Base-by-base conservation (phyloP, 441 rosid genomes). In the Kokia cookei region DNA sequence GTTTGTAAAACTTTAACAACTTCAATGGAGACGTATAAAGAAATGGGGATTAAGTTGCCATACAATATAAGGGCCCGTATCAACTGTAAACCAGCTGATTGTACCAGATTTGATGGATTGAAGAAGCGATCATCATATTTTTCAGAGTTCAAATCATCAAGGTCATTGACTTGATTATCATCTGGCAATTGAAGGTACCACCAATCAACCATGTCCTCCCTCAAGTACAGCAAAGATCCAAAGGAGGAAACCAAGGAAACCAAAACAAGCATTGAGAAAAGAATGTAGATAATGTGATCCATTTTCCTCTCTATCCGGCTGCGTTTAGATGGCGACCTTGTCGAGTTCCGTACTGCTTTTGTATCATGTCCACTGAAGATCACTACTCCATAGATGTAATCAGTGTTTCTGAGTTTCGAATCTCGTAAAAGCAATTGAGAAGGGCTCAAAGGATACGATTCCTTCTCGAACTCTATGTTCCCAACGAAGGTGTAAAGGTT, bases 1-100 rank as follows among this genome's bases (percentile, higher is more conserved):
- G 93, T 94, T 80, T 92, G 97, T 66, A 85, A 69, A 63, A 90
- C 90, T 72, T 90, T 92, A 5, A 93, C 96, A 74, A 93, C 79
- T 82, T 93, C 97, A 48, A 93, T 93, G 64, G 97, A 93, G 51
- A 93, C 97, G 79, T 93, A 93, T 2, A 93, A 81, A 62, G 97
- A 93, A 73, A 93, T 89, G 48, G 97, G 97, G 50, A 93, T 93
- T 77, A 91, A 81, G 77, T 91, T 91, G 2, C 97, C 97, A 81
- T 92, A 90, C 48, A 92, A 81, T 74, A 91, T 83, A 51, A 93
- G 77, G 43, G 94, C 93, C 42, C 86, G 79, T 75, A 89, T 75
- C 73, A 91, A 81, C 71, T 90, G 93, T 15, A 78, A 74, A 27
- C 82, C 50, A 48, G 87, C 89, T 3, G 94, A 88, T 22, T 77